Evolutionary conservation across 331 rosid genomes (phyloP).

Genomic region (Erythrophleum ivorense): DNA sequence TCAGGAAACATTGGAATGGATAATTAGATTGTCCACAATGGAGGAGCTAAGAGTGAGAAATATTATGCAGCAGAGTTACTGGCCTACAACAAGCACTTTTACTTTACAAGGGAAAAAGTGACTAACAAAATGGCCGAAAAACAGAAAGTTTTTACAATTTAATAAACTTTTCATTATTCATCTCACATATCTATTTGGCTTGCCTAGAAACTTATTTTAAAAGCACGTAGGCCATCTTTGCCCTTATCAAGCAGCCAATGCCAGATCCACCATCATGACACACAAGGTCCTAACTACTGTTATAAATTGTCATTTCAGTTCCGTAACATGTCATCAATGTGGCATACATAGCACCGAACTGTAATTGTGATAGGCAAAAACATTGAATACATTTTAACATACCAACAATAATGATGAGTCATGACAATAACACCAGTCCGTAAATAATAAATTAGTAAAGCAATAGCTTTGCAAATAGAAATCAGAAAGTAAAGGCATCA

Average conservation of each 20-base stretch:
- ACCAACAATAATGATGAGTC: not conserved
- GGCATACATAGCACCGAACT: not conserved
- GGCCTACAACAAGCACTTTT: slow-evolving; percentile 8
- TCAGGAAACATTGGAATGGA: slow-evolving; percentile 32
- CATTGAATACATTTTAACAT: not conserved
- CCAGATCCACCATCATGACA: not conserved
- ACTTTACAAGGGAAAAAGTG: not conserved
- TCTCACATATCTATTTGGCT: not conserved
- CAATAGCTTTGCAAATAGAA: not conserved
- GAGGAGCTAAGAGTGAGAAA: slow-evolving; percentile 8
- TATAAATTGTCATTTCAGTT: not conserved
- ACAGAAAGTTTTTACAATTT: not conserved
- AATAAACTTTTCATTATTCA: not conserved
- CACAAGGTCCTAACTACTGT: not conserved
- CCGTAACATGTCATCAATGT: not conserved
- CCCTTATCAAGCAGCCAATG: not conserved
- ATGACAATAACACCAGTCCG: not conserved
- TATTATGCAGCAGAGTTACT: not conserved
- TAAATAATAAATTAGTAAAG: not conserved
- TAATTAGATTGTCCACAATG: slow-evolving; percentile 17
- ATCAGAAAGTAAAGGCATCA: not conserved
- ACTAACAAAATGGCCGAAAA: slow-evolving; percentile 4
- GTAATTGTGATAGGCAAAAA: slow-evolving; percentile 1
- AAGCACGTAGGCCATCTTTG: slow-evolving; percentile 10
- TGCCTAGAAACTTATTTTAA: not conserved